These are phyloP conservation scores for Eustoma russellianum DNA, from an alignment of 257 asterid species.

Conservation along the genomic window DNA sequence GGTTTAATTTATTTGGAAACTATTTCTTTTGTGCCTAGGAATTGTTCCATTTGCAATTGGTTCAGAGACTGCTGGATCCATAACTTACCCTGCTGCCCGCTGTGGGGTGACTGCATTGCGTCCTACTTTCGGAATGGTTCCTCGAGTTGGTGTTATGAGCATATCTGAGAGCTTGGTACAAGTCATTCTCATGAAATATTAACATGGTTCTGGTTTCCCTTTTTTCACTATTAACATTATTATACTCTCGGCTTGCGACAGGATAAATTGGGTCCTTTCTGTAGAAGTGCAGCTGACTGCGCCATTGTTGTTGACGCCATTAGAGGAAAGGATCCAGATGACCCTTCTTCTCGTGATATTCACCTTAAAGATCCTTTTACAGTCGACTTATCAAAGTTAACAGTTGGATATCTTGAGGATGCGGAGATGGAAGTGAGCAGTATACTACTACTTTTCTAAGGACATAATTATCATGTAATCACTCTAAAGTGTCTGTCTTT, in stretches of 20 bases:
- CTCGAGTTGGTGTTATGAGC: conserved; percentile 90
- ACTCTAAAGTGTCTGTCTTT: neutral
- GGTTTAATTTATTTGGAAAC: neutral
- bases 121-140: conserved; percentile 81
- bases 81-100: conserved; percentile 88
- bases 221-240: neutral
- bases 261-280: conserved; percentile 94
- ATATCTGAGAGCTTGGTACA: conserved; percentile 94
- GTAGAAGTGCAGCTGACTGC: conserved; percentile 82
- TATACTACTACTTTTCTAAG: too few relatives aligned
- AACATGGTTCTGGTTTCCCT: neutral
- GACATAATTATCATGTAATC: too few relatives aligned
- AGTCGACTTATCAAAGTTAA: conserved; percentile 58
- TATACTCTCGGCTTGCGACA: conserved; percentile 15
- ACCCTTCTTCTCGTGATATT: conserved; percentile 64
- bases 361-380: conserved; percentile 61
- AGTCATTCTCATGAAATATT: neutral
- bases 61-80: conserved; percentile 93
- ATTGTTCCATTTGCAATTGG: conserved; percentile 88
- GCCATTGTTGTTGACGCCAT: conserved; percentile 57
- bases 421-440: conserved; percentile 80
- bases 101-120: conserved; percentile 91
- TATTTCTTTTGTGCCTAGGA: conserved; percentile 26
- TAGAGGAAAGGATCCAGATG: conserved; percentile 77
- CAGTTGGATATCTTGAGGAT: conserved; percentile 85